A percentile compares a stretch with the other conserved stretches of the same genome.
These are phyloP conservation scores for Brassica carinata DNA, from an alignment of 345 rosid species.

Conservation along the genomic window DNA sequence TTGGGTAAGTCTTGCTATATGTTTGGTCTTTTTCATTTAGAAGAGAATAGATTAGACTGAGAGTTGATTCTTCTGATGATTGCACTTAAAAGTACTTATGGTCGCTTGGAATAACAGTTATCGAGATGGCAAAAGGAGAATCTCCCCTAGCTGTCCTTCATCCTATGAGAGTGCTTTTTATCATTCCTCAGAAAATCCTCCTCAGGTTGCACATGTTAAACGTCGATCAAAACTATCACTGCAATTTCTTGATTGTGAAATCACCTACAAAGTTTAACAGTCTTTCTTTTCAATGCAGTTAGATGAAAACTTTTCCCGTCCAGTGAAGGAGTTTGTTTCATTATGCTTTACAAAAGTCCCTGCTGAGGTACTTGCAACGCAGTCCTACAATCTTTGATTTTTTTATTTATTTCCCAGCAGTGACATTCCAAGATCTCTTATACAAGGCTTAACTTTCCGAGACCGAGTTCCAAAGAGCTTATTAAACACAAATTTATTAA, in stretches of 20 bases:
- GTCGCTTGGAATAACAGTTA: conserved; percentile 97
- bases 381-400: background rate
- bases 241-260: conserved; percentile 6
- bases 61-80: background rate
- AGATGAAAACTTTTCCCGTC: conserved; percentile 97
- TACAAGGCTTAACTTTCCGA: conserved; percentile 53
- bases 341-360: conserved; percentile 84
- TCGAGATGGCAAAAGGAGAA: conserved; percentile 99
- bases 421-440: conserved; percentile 12
- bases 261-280: conserved; percentile 7
- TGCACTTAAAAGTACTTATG: conserved; percentile 35
- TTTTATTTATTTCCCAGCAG: background rate
- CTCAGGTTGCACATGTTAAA: conserved; percentile 66
- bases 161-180: conserved; percentile 98
- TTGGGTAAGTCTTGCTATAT: background rate
- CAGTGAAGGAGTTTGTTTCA: conserved; percentile 89
- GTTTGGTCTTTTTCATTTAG: background rate
- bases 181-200: conserved; percentile 97
- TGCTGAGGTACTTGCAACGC: conserved; percentile 60
- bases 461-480: conserved; percentile 94
- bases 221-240: background rate
- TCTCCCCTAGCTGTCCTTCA: conserved; percentile 99
- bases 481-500: conserved; percentile 78
- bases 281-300: conserved; percentile 58
- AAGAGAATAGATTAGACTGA: background rate